Base-by-base conservation (phyloP, 2,329 filamentous ascomycete species). In the Ambrosiella xylebori region DNA sequence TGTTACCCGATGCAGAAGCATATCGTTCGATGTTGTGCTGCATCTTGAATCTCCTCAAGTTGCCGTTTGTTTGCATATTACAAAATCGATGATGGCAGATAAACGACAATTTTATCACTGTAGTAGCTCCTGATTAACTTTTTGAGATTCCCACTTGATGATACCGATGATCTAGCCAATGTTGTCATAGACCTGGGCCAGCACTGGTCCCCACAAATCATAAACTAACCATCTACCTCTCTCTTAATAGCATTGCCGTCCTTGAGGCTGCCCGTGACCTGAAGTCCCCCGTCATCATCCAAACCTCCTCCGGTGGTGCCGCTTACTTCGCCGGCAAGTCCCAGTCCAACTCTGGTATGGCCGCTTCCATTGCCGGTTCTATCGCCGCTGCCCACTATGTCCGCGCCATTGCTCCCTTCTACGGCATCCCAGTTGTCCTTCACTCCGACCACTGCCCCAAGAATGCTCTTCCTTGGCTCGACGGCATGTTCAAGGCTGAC, bases 391-490 rank as follows among this genome's bases (percentile, higher is more conserved):
- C 93, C 65, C 87, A 95, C 77, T 97, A 88, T 78, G 88, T 96
- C 76, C 88, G 90, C 69, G 77, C 86, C 65, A 75, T 97, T 67
- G 88, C 93, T 56, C 88, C 91, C 61, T 66, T 80, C 65, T 98
- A 98, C 74, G 88, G 85, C 65, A 76, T 97, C 64, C 91, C 91
- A 67, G 88, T 95, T 65, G 78, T 97, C 66, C 83, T 97, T 61
- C 90, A 96, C 82, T 94, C 91, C 70, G 93, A 98, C 73, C 93
- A 97, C 79, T 95, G 91, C 75, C 91, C 93, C 70, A 97, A 97
- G 86, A 97, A 97, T 84, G 88, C 97, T 61, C 84, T 97, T 59
- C 93, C 93, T 62, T 97, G 91, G 91, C 78, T 97, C 70, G 90
- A 96, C 69, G 90, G 90, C 71, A 90, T 96, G 84, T 74, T 97